A percentile compares a stretch with the other conserved stretches of the same genome.
These are phyloP conservation scores for Termitomyces sp. DNA, from an alignment of 768 basidiomycete species.

Conservation along the genomic window DNA sequence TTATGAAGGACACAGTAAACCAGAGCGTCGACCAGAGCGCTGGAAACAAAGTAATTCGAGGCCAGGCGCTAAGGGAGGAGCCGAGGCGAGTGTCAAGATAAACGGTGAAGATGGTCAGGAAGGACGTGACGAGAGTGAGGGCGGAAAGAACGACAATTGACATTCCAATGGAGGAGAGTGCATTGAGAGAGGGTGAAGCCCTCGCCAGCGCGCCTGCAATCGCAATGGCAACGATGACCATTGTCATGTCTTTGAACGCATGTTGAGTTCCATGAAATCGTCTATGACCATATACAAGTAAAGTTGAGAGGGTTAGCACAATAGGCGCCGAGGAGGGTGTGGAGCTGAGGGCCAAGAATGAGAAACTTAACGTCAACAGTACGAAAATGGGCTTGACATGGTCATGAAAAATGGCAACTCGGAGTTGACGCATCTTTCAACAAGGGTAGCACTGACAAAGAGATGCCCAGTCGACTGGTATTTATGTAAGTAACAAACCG, in stretches of 20 bases:
- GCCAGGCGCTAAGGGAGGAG: slow-evolving; percentile 30
- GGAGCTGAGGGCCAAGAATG: slow-evolving; percentile 20
- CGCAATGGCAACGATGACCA: slow-evolving; percentile 33
- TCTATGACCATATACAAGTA: slow-evolving; percentile 32
- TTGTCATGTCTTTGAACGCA: slow-evolving; percentile 14
- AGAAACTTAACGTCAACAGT: slow-evolving; percentile 14
- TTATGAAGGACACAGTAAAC: slow-evolving; percentile 46
- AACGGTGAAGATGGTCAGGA: slow-evolving; percentile 32
- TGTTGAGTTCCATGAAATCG: slow-evolving; percentile 22
- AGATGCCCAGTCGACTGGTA: background rate
- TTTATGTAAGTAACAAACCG: background rate
- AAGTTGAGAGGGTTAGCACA: slow-evolving; percentile 21
- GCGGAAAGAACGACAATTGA: slow-evolving; percentile 43
- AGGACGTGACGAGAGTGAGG: slow-evolving; percentile 39
- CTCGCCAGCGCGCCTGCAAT: slow-evolving; percentile 36
- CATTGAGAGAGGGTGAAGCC: slow-evolving; percentile 38
- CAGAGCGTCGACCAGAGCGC: slow-evolving; percentile 63
- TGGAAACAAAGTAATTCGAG: slow-evolving; percentile 56
- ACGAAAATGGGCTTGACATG: slow-evolving; percentile 23
- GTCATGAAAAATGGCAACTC: slow-evolving; percentile 20
- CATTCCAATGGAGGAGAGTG: slow-evolving; percentile 45
- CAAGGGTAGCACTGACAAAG: background rate
- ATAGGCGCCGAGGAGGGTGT: slow-evolving; percentile 20
- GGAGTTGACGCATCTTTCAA: slow-evolving; percentile 18
- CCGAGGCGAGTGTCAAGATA: slow-evolving; percentile 32